Evolutionary conservation across 2,329 filamentous ascomycete genomes (phyloP).

Genomic region (Pseudomassariella vexata): DNA sequence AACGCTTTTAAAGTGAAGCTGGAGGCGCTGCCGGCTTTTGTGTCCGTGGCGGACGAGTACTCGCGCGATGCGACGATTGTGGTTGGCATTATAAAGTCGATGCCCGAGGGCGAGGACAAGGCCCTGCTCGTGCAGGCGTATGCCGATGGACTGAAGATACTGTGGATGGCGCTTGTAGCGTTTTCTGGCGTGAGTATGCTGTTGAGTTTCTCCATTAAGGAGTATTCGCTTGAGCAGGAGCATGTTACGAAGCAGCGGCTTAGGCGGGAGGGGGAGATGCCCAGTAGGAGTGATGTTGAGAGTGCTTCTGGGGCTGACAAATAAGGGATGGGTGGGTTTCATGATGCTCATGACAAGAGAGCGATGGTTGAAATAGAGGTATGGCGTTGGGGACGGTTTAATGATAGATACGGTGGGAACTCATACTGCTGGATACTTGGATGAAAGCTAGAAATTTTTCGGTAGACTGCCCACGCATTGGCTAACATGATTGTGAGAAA

Average conservation of each 20-base stretch:
- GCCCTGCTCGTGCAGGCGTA: slow-evolving; percentile 25
- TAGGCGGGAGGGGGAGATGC: too few relatives aligned
- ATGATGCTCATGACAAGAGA: too few relatives aligned
- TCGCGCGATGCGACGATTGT: slow-evolving; percentile 53
- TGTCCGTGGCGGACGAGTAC: slow-evolving; percentile 29
- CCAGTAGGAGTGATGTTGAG: too few relatives aligned
- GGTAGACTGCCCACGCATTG: too few relatives aligned
- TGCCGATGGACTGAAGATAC: slow-evolving; percentile 23
- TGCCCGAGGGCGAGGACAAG: slow-evolving; percentile 29
- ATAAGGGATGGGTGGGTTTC: too few relatives aligned
- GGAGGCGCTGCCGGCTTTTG: neutral
- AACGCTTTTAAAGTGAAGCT: slow-evolving; percentile 32
- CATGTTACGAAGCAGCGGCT: slow-evolving; percentile 7
- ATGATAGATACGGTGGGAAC: too few relatives aligned
- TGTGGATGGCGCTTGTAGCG: slow-evolving; percentile 26
- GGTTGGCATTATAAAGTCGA: slow-evolving; percentile 50
- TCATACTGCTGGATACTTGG: too few relatives aligned
- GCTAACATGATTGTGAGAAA: too few relatives aligned
- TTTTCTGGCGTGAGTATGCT: slow-evolving; percentile 19
- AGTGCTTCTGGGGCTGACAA: too few relatives aligned
- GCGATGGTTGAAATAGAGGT: too few relatives aligned
- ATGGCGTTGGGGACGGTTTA: too few relatives aligned
- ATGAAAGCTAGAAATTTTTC: too few relatives aligned
- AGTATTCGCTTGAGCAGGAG: slow-evolving; percentile 6
- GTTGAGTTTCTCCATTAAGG: slow-evolving; percentile 8